These are phyloP conservation scores for Aphanomyces euteiches DNA, from an alignment of 352 stramenopile species.

Conservation along the genomic window DNA sequence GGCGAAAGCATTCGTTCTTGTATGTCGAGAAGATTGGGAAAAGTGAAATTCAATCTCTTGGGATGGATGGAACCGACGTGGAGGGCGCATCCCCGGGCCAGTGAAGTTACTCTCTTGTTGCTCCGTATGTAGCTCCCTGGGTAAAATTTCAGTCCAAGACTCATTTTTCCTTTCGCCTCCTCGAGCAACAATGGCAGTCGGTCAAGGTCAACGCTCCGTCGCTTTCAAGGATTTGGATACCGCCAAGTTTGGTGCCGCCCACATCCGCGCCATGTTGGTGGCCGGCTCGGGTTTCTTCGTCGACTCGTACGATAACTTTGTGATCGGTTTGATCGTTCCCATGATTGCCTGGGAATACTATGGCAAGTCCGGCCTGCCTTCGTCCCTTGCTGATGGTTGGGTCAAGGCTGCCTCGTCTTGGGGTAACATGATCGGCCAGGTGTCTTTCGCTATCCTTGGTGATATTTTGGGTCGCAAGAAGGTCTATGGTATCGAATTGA, in stretches of 20 bases:
- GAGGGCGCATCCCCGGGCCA: too few species aligned
- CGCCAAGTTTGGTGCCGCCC: slow-evolving; percentile 48
- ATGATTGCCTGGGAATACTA: slow-evolving; percentile 57
- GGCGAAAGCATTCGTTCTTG: too few species aligned
- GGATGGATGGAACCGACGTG: too few species aligned
- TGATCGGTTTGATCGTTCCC: slow-evolving; percentile 44
- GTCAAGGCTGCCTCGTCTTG: slow-evolving; percentile 45
- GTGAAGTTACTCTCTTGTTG: too few species aligned
- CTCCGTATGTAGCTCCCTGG: too few species aligned
- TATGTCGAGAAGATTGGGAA: too few species aligned
- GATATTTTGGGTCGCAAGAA: slow-evolving; percentile 49
- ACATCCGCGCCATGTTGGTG: slow-evolving; percentile 47
- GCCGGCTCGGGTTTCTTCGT: slow-evolving; percentile 51
- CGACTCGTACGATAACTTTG: slow-evolving; percentile 57
- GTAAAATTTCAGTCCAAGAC: too few species aligned
- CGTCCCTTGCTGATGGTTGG: slow-evolving; percentile 38
- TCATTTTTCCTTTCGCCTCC: too few species aligned
- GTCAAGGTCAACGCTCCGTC: not conserved
- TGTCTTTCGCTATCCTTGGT: slow-evolving; percentile 49
- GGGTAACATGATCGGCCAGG: slow-evolving; percentile 43
- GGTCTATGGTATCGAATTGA: slow-evolving; percentile 48
- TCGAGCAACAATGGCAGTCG: not conserved
- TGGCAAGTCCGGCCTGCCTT: slow-evolving; percentile 38
- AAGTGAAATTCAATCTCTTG: too few species aligned
- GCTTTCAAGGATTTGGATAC: slow-evolving; percentile 36